Evolutionary conservation across 2,329 filamentous ascomycete genomes (phyloP), one percentile per base, ranked within the genome.

Genomic region (Dendryphion nanum): DNA sequence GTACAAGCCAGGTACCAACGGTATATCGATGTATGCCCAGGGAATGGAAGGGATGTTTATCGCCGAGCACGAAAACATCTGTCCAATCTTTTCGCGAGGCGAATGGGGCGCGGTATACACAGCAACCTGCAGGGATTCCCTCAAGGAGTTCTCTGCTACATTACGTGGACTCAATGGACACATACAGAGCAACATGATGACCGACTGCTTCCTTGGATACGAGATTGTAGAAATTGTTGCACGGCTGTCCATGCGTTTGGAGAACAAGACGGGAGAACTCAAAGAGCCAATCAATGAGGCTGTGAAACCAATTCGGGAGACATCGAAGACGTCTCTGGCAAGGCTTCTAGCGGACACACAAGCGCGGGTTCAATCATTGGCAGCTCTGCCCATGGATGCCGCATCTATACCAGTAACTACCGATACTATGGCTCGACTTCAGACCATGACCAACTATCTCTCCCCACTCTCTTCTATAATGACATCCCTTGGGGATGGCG

Each of bases 191-290:
- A 90, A 96, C 58, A 71, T 96, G 26, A 79, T 82, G 50, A 95
- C 89, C 0, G 93, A 98, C 64, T 97, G 91, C 66, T 97, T 88
- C 63, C 77, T 98, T 33, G 89, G 89, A 6, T 98, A 95, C 63
- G 93, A 98, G 61, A 87, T 97, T 20, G 87, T 94, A 20, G 91
- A 95, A 55, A 87, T 96, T 43, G 81, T 97, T 32, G 86, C 88
- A 1, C 78, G 78, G 10, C 75, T 95, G 33, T 89, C 89, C 2
- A 83, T 83, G 39, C 83, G 85, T 26, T 72, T 98, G 4, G 91
- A 95, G 47, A 78, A 79, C 4, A 82, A 85, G 44, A 95, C 89
- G 0, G 89, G 89, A 2, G 89, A 95, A 56, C 75, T 96, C 41
- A 95, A 95, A 61, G 74, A 79, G 19, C 79, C 88, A 5, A 79